Base-by-base conservation (phyloP, 1,284 basidiomycete genomes). In the Grifola frondosa region DNA sequence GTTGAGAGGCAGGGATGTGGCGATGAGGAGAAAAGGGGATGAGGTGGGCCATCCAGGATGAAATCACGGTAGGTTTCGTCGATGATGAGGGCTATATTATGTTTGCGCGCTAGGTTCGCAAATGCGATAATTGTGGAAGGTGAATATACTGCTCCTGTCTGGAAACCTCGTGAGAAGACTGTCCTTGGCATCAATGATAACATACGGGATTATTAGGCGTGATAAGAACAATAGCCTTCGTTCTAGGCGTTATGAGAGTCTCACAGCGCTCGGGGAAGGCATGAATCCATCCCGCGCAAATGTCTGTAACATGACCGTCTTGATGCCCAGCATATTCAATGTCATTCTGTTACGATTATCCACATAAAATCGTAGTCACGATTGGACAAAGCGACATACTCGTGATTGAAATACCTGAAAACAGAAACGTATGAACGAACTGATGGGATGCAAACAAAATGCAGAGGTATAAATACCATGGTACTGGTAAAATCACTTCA, bases 1-100 rank as follows among this genome's bases (percentile, higher is more conserved):
- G 46, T 19, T 2, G 51, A 46, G 4, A 55, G 42, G 11, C 17
- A 11, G 5, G 31, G 11, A 16, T 13, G 32, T 3, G 33, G 4
- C 8, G 22, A 11, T 5, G 34, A 29, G 3, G 36, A 13, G 59
- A 83, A 88, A 17, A 84, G 71, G 29, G 58, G 52, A 61, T 85
- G 87, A 0, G 84, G 80, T 6, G 70, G 68, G 20, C 64, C 63
- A 12, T 71, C 58, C 1, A 74, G 65, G 32, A 91, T 72, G 57
- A 95, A 93, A 58, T 95, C 91, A 15, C 90, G 79, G 63, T 96
- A 95, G 0, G 91, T 92, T 65, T 92, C 88, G 62, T 93, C 90
- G n/a, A 95, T 50, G 17, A 95, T 77, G n/a, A 95, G 75, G 0
- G 89, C 84, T 9, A 94, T 61, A 4, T 74, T 68, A 23, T 74